Evolutionary conservation across 176 grass and related monocot species (phyloP).

Genomic region (Tillandsia fasciculata): DNA sequence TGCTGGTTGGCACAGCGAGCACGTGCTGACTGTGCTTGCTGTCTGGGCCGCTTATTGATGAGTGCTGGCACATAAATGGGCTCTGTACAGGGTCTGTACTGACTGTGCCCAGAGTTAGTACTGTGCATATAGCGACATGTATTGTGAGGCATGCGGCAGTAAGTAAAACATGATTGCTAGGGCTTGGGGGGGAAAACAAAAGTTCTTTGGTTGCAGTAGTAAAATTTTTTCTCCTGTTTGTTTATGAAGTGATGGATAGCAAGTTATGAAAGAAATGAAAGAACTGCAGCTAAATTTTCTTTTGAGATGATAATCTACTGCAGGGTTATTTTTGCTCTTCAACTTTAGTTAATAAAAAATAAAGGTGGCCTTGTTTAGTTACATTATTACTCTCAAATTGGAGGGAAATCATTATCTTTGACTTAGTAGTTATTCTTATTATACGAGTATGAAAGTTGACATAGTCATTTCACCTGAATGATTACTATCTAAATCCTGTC

Average conservation of each 20-base stretch:
- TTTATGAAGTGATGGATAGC: neutral
- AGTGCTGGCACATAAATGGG: too few species aligned
- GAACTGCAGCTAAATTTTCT: neutral
- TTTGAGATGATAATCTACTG: too few species aligned
- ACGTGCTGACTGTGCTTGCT: too few species aligned
- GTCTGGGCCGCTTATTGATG: too few species aligned
- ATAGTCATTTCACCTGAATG: neutral
- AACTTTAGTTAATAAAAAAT: neutral
- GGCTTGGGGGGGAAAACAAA: neutral
- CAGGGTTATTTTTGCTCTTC: neutral
- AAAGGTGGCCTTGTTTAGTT: neutral
- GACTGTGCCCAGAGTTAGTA: too few species aligned
- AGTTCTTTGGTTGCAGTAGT: neutral
- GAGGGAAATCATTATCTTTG: slow-evolving; percentile 1
- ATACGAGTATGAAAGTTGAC: neutral
- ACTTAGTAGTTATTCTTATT: neutral
- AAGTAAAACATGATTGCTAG: neutral
- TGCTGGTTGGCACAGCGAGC: too few species aligned
- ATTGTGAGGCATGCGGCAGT: neutral
- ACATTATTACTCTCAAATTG: neutral
- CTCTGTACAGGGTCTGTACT: too few species aligned
- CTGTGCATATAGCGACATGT: too few species aligned
- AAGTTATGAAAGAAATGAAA: neutral
- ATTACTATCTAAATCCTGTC: neutral
- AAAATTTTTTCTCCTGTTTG: neutral